Conservation (phyloP, 148 eudicot genomes). For the Diospyros kaki region DNA sequence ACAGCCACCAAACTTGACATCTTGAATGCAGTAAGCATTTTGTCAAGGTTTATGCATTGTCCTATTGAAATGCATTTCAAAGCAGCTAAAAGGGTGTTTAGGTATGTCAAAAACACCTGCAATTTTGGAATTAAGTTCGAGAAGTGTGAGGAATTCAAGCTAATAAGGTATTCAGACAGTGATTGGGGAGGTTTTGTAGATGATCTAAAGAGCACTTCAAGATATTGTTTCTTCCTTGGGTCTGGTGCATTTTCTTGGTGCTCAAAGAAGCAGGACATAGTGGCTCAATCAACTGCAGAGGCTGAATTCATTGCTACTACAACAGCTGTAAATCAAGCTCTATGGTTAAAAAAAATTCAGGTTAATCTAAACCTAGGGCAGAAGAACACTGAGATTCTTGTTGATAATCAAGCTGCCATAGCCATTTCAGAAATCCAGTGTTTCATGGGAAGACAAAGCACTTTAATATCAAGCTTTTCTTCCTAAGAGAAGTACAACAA, state of each 20-base stretch:
- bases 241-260: no score
- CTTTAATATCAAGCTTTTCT: conserved; percentile 3
- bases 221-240: no score
- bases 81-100: neutral
- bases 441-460: neutral
- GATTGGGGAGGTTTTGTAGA: no score
- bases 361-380: neutral
- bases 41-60: conserved; percentile 12
- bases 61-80: neutral
- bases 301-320: no score
- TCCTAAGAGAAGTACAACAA: neutral
- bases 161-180: neutral
- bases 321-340: no score
- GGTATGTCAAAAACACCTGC: conserved; percentile 6
- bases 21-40: conserved; percentile 6
- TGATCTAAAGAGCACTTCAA: no score
- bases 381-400: neutral
- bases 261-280: no score
- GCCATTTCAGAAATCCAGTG: no score
- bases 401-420: neutral
- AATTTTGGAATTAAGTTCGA: conserved; percentile 7
- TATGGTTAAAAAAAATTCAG: neutral
- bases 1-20: conserved; percentile 13
- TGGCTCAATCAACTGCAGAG: no score
- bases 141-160: neutral